A percentile compares a stretch with the other conserved stretches of the same genome.
These are phyloP conservation scores for Albophoma yamanashiensis DNA, from an alignment of 2,329 filamentous ascomycete genomes.

Conservation along the genomic window DNA sequence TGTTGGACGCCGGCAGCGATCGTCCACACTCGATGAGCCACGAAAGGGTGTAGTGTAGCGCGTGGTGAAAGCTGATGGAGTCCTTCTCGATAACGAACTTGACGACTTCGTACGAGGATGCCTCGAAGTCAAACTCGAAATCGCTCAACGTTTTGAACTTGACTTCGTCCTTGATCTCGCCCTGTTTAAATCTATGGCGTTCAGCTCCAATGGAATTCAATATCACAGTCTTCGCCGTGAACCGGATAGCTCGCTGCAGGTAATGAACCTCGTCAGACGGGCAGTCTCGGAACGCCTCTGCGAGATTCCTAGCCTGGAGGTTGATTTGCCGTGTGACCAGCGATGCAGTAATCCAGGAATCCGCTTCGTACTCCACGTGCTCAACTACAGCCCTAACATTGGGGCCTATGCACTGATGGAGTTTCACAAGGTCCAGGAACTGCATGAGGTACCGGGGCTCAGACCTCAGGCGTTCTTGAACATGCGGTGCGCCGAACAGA, in stretches of 20 bases:
- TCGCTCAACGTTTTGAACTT: conserved; percentile 68
- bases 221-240: conserved; percentile 73
- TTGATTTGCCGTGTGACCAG: conserved; percentile 94
- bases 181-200: conserved; percentile 69
- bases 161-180: conserved; percentile 80
- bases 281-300: conserved; percentile 70
- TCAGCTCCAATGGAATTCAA: conserved; percentile 86
- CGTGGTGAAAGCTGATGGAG: conserved; percentile 94
- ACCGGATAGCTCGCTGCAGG: conserved; percentile 61
- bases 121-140: conserved; percentile 65
- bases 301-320: conserved; percentile 76
- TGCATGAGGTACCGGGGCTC: conserved; percentile 86
- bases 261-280: conserved; percentile 52
- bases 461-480: conserved; percentile 71
- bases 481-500: conserved; percentile 77
- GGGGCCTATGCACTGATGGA: conserved; percentile 94
- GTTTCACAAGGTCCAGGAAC: conserved; percentile 88
- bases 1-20: conserved; percentile 54
- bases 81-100: conserved; percentile 83
- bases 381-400: conserved; percentile 85
- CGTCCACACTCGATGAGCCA: conserved; percentile 91
- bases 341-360: conserved; percentile 95
- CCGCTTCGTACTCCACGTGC: conserved; percentile 96
- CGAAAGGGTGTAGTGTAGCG: conserved; percentile 88
- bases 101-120: conserved; percentile 56